Conservation (phyloP, 495 filamentous ascomycete species). For the Podospora pseudocomata region DNA sequence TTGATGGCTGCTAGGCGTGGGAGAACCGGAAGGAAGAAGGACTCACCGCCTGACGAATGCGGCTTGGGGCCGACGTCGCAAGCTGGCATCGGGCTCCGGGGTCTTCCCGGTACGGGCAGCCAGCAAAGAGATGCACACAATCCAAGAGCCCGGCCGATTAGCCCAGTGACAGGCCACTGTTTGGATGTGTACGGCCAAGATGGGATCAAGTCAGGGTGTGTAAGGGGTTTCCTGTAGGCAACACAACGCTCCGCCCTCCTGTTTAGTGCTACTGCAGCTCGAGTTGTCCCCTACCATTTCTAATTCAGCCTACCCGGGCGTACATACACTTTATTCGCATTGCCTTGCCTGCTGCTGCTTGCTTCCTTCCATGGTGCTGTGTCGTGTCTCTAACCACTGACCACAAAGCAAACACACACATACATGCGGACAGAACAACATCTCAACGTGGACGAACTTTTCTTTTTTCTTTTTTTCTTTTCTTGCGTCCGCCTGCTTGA, state of each 20-base stretch:
- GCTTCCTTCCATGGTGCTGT: not conserved
- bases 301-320: constrained; percentile 7
- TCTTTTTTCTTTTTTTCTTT: not conserved
- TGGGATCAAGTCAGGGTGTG: not conserved
- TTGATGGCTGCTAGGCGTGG: constrained; percentile 11
- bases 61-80: constrained; percentile 13
- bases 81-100: constrained; percentile 15
- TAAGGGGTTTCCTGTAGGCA: constrained; percentile 26
- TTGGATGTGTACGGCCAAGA: not conserved
- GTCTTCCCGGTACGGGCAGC: not conserved
- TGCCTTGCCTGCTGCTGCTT: not conserved
- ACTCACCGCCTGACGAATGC: constrained; percentile 18
- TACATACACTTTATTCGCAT: not conserved
- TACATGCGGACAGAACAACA: not conserved
- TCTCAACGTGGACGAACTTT: not conserved
- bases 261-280: constrained; percentile 3
- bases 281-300: constrained; percentile 1
- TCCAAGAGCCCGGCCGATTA: no score
- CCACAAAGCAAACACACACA: not conserved
- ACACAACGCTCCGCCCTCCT: constrained; percentile 1
- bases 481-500: not conserved
- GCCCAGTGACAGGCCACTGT: not conserved
- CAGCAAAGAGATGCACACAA: no score
- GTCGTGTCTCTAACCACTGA: not conserved
- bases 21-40: not conserved